phyloP scores from a whole-genome alignment of 805 yeast genomes.

The Lipomyces chichibuensis region DNA sequence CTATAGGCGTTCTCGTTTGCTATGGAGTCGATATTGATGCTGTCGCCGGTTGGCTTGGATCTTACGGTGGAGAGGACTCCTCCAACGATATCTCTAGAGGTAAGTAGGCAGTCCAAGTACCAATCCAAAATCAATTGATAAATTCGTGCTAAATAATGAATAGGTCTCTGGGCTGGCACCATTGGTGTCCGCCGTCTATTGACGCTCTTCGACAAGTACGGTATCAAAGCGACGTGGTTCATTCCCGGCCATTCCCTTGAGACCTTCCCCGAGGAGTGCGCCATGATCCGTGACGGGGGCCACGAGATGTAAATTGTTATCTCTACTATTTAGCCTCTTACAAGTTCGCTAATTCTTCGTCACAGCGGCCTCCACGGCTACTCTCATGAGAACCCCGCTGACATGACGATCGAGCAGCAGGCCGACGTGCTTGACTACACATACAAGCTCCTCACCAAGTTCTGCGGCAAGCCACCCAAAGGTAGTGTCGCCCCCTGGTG shows the following conservation, averaged over 20 bases:
- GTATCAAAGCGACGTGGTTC: slow-evolving; percentile 48
- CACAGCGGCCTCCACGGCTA: slow-evolving; percentile 46
- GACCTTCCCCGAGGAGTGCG: slow-evolving; percentile 47
- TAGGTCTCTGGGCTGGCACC: slow-evolving; percentile 46
- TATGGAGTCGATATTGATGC: slow-evolving; percentile 49
- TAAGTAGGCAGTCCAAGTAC: neutral
- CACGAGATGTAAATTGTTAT: slow-evolving; percentile 41
- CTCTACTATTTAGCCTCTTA: neutral
- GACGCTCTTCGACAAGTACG: slow-evolving; percentile 45
- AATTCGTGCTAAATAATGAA: neutral
- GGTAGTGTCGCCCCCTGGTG: slow-evolving; percentile 49
- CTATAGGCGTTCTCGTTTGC: slow-evolving; percentile 44
- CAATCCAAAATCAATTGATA: neutral
- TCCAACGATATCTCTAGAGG: slow-evolving; percentile 47
- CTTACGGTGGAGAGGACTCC: slow-evolving; percentile 48
- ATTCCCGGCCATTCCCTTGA: slow-evolving; percentile 49
- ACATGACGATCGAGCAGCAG: slow-evolving; percentile 47
- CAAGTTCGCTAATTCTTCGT: neutral
- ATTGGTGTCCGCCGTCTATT: slow-evolving; percentile 47
- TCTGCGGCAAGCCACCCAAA: slow-evolving; percentile 46
- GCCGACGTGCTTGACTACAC: slow-evolving; percentile 45
- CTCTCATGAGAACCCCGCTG: slow-evolving; percentile 47
- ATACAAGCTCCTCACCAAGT: slow-evolving; percentile 44
- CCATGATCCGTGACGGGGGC: slow-evolving; percentile 45
- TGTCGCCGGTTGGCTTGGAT: slow-evolving; percentile 48